Conservation (phyloP, 257 asterid genomes). For the Solanum boliviense region DNA sequence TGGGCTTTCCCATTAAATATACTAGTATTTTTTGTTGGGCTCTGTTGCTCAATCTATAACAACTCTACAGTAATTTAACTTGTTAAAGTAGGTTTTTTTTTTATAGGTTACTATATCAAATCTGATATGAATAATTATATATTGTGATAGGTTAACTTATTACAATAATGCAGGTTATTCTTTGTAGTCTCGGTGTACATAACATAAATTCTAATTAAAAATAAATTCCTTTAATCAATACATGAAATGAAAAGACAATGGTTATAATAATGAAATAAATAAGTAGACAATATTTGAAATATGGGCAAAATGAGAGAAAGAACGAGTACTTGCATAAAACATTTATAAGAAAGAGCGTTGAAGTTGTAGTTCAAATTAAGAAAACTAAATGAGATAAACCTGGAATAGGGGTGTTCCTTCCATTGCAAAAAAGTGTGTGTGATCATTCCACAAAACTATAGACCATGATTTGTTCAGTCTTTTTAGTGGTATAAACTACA, state of each 20-base stretch:
- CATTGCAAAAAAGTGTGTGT: slow-evolving; percentile 9
- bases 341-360: background rate
- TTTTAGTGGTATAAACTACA: background rate
- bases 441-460: slow-evolving; percentile 2
- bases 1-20: background rate
- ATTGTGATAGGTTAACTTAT: background rate
- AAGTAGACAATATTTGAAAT: background rate
- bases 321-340: background rate
- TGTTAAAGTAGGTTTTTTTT: background rate
- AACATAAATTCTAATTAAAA: background rate
- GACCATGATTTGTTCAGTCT: background rate
- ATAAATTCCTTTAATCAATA: background rate
- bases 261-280: background rate
- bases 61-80: background rate
- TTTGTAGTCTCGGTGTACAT: background rate
- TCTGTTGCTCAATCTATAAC: background rate
- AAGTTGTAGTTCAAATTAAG: background rate
- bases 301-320: background rate
- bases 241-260: background rate
- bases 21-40: background rate
- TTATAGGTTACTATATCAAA: background rate
- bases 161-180: too few species aligned
- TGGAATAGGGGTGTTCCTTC: slow-evolving; percentile 18
- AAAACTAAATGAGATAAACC: slow-evolving; percentile 7
- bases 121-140: background rate